Percentiles rank a stretch among this genome's conserved stretches.
These are phyloP conservation scores for Haplosporangium sp. DNA, from an alignment of 371 early-diverging fungal genomes.

Conservation along the genomic window DNA sequence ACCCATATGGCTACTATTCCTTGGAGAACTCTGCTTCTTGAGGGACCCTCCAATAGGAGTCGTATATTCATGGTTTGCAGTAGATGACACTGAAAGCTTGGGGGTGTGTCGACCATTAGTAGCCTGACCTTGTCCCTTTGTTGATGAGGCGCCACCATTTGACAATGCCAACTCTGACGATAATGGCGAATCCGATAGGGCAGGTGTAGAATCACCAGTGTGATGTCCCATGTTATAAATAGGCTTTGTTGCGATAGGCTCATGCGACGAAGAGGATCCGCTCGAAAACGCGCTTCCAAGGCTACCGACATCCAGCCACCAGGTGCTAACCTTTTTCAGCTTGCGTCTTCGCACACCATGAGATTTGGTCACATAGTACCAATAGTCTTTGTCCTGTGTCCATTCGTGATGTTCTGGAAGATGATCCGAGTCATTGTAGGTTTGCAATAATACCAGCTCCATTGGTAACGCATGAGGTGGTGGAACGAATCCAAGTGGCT, in stretches of 20 bases:
- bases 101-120: constrained; percentile 14
- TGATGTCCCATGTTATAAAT: constrained; percentile 43
- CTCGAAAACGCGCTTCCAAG: constrained; percentile 30
- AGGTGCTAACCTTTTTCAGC: constrained; percentile 53
- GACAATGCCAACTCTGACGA: constrained; percentile 39
- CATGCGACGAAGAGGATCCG: constrained; percentile 21
- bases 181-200: constrained; percentile 11
- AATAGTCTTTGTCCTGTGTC: constrained; percentile 50
- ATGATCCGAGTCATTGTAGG: constrained; percentile 54
- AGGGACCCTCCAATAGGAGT: constrained; percentile 4
- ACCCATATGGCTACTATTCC: constrained; percentile 46
- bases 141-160: background rate
- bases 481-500: constrained; percentile 18
- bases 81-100: constrained; percentile 25
- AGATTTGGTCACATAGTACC: constrained; percentile 54
- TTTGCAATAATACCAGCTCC: constrained; percentile 53
- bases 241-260: constrained; percentile 47
- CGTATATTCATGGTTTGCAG: constrained; percentile 11
- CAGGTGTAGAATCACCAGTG: constrained; percentile 19
- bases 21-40: constrained; percentile 31
- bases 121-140: background rate
- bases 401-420: constrained; percentile 53
- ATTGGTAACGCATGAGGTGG: constrained; percentile 51
- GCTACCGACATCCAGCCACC: constrained; percentile 51
- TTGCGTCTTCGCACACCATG: constrained; percentile 51